Base-by-base conservation (phyloP, 1,284 basidiomycete species). In the Microbotryum scabiosae region DNA sequence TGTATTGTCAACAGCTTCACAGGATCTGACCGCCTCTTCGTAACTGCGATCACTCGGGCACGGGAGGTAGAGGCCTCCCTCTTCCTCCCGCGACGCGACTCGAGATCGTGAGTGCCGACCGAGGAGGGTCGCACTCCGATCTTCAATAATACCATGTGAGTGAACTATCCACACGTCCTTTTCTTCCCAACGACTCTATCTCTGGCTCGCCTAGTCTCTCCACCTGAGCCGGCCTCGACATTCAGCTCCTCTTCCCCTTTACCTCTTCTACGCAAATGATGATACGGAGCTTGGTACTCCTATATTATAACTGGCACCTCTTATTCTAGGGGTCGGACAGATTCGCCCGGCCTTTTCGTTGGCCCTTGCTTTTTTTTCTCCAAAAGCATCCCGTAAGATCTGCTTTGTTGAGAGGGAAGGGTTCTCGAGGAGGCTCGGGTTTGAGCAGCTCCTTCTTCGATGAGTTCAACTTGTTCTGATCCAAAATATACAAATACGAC, bases 331-430 rank as follows among this genome's bases (percentile, higher is more conserved):
- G 8, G 23, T 26, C 44, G 21, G 30, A 23, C 21, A 25, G 14
- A 20, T 20, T 46, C 43, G 23, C 18, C 26, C 36, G 6, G n/a
- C n/a, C n/a, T n/a, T 20, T 2, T 30, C 8, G 21, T 14, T 10
- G 23, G 18, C 36, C 51, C 51, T 20, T n/a, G n/a, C n/a, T 45
- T 20, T 25, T 44, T 16, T 3, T 45, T 23, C 44, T 7, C 32
- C n/a, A n/a, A 4, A 23, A 21, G 28, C 52, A 59, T 63, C 62
- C 58, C 62, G 62, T 63, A 3, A 52, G 62, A 52, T 63, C 62
- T 63, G 36, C 62, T 47, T n/a, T 21, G 20, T 54, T 20, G 18
- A 7, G 28, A 10, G 21, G 36, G 20, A 9, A 23, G 20, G n/a
- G 41, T 18, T 14, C 46, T 41, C 16, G 36, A 10, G 43, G 46